Evolutionary conservation across 2,329 filamentous ascomycete species (phyloP).

Genomic region (Tolypocladium album): DNA sequence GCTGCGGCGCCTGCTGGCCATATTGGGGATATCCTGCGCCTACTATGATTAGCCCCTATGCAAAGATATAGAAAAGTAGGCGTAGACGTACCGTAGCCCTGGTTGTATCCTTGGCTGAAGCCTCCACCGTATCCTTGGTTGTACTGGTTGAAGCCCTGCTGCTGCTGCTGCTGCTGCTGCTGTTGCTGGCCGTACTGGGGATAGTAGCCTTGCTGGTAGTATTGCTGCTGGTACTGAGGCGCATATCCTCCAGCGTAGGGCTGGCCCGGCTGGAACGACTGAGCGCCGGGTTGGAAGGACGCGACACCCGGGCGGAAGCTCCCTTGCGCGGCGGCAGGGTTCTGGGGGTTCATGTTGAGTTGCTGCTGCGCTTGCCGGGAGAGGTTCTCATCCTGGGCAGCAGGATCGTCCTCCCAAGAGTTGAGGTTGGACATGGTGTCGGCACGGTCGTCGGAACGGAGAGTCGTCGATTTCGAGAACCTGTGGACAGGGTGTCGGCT

Average conservation of each 20-base stretch:
- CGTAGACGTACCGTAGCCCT: slow-evolving; percentile 27
- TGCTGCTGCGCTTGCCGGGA: slow-evolving; percentile 66
- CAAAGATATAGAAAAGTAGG: slow-evolving; percentile 2
- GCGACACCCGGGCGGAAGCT: slow-evolving; percentile 42
- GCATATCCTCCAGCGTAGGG: slow-evolving; percentile 48
- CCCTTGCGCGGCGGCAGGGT: slow-evolving; percentile 31
- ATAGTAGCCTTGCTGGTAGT: slow-evolving; percentile 46
- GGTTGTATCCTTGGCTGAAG: slow-evolving; percentile 38
- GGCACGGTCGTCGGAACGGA: slow-evolving; percentile 3
- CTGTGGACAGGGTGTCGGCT: neutral
- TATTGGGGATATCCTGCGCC: slow-evolving; percentile 44
- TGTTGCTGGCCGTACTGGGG: slow-evolving; percentile 47
- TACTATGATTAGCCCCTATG: slow-evolving; percentile 11
- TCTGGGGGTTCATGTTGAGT: slow-evolving; percentile 57
- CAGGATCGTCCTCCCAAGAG: slow-evolving; percentile 87
- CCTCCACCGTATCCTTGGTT: slow-evolving; percentile 43
- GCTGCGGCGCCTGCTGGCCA: slow-evolving; percentile 30
- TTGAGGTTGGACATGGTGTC: slow-evolving; percentile 74
- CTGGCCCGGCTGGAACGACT: slow-evolving; percentile 63
- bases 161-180: slow-evolving; percentile 33
- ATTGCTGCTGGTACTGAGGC: slow-evolving; percentile 45
- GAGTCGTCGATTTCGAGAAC: neutral
- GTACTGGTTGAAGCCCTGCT: slow-evolving; percentile 38
- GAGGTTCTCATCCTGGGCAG: slow-evolving; percentile 67
- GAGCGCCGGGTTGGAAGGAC: slow-evolving; percentile 63